A percentile compares a stretch with the other conserved stretches of the same genome.
Evolutionary conservation across 352 stramenopile species (phyloP).

Genomic region (Phytophthora multivora): DNA sequence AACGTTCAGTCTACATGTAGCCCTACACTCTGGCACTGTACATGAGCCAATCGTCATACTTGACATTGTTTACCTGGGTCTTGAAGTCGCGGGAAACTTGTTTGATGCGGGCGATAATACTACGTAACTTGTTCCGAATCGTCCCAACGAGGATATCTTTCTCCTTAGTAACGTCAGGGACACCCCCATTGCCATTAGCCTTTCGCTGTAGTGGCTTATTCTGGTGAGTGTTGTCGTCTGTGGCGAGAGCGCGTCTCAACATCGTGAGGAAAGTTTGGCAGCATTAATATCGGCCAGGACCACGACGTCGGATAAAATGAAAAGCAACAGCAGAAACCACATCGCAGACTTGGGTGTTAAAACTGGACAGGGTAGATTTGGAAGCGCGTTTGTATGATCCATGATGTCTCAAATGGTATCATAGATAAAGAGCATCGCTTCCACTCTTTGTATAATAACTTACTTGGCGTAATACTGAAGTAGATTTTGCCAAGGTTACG

Average conservation of each 20-base stretch:
- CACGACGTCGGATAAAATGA: background rate
- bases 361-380: background rate
- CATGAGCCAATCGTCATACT: too few relatives aligned
- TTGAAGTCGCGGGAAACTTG: too few relatives aligned
- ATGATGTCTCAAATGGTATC: too few relatives aligned
- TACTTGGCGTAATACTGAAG: too few relatives aligned
- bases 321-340: background rate
- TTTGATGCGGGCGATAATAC: too few relatives aligned
- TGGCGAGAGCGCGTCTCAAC: background rate
- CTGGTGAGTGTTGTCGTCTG: background rate
- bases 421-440: too few relatives aligned
- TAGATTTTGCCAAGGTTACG: too few relatives aligned
- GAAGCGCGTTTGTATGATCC: too few relatives aligned
- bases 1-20: too few relatives aligned
- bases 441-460: too few relatives aligned
- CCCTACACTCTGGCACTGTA: too few relatives aligned
- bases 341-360: background rate
- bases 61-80: too few relatives aligned
- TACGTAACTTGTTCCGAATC: background rate
- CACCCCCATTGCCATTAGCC: background rate
- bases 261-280: background rate
- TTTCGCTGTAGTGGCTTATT: background rate
- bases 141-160: background rate
- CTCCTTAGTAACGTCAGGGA: background rate
- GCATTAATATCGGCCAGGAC: background rate